Evolutionary conservation across 106 monocot species (phyloP).

Genomic region (Apostasia shenzhenica): DNA sequence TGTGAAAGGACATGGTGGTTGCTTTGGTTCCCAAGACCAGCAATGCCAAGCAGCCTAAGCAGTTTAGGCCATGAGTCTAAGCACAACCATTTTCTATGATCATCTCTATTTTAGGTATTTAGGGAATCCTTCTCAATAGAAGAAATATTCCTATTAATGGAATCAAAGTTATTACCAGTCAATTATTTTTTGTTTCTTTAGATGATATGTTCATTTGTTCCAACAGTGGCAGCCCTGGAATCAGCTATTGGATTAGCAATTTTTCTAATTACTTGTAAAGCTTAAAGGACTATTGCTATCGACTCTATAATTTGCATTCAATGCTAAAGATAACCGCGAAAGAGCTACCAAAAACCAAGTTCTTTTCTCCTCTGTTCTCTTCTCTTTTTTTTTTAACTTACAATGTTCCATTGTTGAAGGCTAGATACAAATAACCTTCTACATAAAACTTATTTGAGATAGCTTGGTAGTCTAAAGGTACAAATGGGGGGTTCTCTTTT

Average conservation of each 20-base stretch:
- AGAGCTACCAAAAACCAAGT: not conserved
- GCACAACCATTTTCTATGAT: not conserved
- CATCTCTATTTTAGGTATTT: constrained; percentile 2
- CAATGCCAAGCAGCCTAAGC: no score
- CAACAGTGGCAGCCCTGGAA: constrained; percentile 23
- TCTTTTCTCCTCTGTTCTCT: not conserved
- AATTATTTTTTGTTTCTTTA: constrained; percentile 10
- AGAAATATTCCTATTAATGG: constrained; percentile 3
- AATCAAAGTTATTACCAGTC: constrained; percentile 7
- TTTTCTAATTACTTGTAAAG: constrained; percentile 25
- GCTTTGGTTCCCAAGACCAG: no score
- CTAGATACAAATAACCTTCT: no score
- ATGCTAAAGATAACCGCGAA: constrained; percentile 7
- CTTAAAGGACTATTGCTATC: constrained; percentile 16
- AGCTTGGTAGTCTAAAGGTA: no score
- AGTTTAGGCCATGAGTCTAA: no score
- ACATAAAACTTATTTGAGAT: no score
- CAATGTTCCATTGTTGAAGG: not conserved
- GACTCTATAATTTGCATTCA: constrained; percentile 29
- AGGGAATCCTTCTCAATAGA: constrained; percentile 3
- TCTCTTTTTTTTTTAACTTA: not conserved
- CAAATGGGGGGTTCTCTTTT: no score
- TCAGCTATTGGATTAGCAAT: constrained; percentile 27
- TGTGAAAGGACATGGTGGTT: no score
- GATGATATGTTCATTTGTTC: constrained; percentile 11